Conservation (phyloP, 2,329 filamentous ascomycete genomes). For the Penicillium sp. region DNA sequence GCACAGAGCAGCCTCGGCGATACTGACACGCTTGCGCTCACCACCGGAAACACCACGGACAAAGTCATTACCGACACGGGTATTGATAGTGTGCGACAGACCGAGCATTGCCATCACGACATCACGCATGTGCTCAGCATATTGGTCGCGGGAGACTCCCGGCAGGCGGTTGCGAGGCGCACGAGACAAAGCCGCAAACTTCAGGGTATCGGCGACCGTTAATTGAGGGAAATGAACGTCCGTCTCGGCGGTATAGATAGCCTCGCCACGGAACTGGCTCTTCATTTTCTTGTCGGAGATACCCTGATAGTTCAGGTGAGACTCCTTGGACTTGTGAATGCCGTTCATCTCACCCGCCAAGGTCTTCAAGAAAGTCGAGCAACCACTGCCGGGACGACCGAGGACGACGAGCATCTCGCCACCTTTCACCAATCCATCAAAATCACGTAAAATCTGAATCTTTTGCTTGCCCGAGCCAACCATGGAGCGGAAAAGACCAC, state of each 20-base stretch:
- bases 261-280: conserved; percentile 70
- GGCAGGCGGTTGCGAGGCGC: conserved; percentile 42
- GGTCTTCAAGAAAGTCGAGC: conserved; percentile 82
- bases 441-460: conserved; percentile 58
- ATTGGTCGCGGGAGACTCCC: conserved; percentile 41
- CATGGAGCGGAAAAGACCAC: conserved; percentile 29
- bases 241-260: conserved; percentile 79
- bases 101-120: conserved; percentile 44
- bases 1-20: conserved; percentile 50
- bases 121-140: conserved; percentile 42
- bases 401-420: conserved; percentile 56
- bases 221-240: conserved; percentile 78
- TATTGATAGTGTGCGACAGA: conserved; percentile 48
- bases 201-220: conserved; percentile 70
- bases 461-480: conserved; percentile 37
- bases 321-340: conserved; percentile 63
- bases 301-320: conserved; percentile 74
- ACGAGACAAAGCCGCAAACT: conserved; percentile 65
- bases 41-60: conserved; percentile 59
- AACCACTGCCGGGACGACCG: conserved; percentile 50
- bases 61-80: conserved; percentile 50
- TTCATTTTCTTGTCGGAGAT: conserved; percentile 57
- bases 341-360: conserved; percentile 78
- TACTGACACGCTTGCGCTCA: conserved; percentile 56
- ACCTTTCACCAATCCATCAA: conserved; percentile 57